Evolutionary conservation across 2,329 filamentous ascomycete species (phyloP).

Genomic region (Talaromyces sp.): DNA sequence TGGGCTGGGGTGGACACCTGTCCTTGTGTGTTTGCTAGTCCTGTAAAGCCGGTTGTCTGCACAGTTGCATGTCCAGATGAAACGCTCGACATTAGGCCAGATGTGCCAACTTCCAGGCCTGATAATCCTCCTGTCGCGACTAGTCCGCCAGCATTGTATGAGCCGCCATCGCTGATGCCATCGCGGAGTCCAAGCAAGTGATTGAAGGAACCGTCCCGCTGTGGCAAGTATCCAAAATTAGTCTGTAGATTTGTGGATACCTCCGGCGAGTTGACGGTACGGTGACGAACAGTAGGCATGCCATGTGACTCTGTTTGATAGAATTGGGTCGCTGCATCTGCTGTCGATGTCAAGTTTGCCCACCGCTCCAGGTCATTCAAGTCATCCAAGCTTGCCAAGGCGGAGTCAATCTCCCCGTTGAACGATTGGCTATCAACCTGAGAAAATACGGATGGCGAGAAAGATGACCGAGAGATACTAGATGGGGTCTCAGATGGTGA

Average conservation of each 20-base stretch:
- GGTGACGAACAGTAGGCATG: background rate
- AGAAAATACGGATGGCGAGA: slow-evolving; percentile 1
- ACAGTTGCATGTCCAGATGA: background rate
- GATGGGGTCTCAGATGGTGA: background rate
- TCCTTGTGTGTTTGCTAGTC: background rate
- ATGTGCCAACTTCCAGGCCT: background rate
- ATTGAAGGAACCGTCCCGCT: background rate
- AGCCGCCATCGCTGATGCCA: background rate
- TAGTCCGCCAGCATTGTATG: background rate
- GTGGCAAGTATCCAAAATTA: background rate
- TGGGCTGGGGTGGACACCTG: background rate
- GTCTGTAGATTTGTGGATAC: background rate
- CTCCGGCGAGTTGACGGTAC: background rate
- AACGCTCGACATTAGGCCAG: background rate
- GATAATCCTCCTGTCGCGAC: background rate
- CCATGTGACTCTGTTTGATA: background rate
- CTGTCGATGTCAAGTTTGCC: background rate
- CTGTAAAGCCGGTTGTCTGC: too few species aligned
- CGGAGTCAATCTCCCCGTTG: slow-evolving; percentile 5
- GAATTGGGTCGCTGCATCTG: background rate
- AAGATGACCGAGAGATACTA: slow-evolving; percentile 1
- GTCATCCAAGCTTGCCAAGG: slow-evolving; percentile 1
- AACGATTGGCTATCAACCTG: background rate
- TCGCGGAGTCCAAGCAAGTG: background rate
- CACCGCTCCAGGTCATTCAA: background rate